These are phyloP conservation scores for Sugiyamaella japonica DNA, from an alignment of 1,139 yeast species.

Conservation along the genomic window DNA sequence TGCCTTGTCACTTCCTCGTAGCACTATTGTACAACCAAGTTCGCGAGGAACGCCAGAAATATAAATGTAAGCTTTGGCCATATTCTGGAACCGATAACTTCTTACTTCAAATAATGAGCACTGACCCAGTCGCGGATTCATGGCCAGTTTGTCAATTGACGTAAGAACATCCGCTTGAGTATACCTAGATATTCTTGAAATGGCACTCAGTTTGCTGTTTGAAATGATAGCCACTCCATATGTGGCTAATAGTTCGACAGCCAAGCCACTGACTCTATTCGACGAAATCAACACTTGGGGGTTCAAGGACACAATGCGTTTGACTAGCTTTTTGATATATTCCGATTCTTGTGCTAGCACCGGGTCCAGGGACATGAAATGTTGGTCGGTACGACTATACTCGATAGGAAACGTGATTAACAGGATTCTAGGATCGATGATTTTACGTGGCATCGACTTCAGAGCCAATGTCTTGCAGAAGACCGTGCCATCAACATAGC, in stretches of 20 bases:
- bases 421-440: slow-evolving; percentile 72
- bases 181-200: slow-evolving; percentile 75
- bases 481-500: slow-evolving; percentile 72
- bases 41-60: slow-evolving; percentile 74
- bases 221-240: slow-evolving; percentile 78
- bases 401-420: slow-evolving; percentile 88
- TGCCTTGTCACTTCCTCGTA: slow-evolving; percentile 70
- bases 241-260: slow-evolving; percentile 69
- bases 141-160: slow-evolving; percentile 63
- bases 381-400: slow-evolving; percentile 66
- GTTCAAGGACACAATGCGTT: slow-evolving; percentile 68
- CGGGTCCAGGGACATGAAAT: slow-evolving; percentile 77
- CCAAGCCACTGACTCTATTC: slow-evolving; percentile 81
- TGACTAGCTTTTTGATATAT: slow-evolving; percentile 76
- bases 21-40: slow-evolving; percentile 76
- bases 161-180: slow-evolving; percentile 79
- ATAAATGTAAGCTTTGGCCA: slow-evolving; percentile 69
- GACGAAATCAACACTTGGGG: slow-evolving; percentile 84
- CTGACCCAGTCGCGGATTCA: slow-evolving; percentile 63
- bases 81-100: slow-evolving; percentile 54
- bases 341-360: slow-evolving; percentile 88
- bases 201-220: slow-evolving; percentile 77
- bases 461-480: slow-evolving; percentile 86
- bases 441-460: slow-evolving; percentile 67
- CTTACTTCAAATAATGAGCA: slow-evolving; percentile 73